Evolutionary conservation across 495 filamentous ascomycete species (phyloP).

Genomic region (Penicillium canariense): DNA sequence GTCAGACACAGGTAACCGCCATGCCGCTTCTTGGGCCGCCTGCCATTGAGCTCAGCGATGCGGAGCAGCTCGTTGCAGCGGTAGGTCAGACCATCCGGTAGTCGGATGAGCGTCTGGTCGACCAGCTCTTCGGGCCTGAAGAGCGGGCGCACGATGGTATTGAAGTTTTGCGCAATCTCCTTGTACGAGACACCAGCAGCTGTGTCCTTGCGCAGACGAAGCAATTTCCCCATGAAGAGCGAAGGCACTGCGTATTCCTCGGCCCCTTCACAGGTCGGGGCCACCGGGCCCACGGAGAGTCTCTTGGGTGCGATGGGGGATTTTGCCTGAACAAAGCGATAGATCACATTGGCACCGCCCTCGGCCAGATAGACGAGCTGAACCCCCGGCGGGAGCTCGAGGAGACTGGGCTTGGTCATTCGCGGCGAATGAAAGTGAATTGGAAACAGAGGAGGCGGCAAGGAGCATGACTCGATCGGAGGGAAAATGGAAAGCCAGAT

Average conservation of each 20-base stretch:
- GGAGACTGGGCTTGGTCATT: slow-evolving; percentile 40
- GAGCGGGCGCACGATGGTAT: slow-evolving; percentile 54
- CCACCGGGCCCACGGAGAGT: slow-evolving; percentile 1
- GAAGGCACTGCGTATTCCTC: slow-evolving; percentile 27
- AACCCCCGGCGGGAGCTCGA: slow-evolving; percentile 42
- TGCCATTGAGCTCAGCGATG: slow-evolving; percentile 28
- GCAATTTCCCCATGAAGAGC: slow-evolving; percentile 48
- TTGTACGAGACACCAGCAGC: slow-evolving; percentile 52
- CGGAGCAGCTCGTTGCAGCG: slow-evolving; percentile 53
- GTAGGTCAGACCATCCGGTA: slow-evolving; percentile 45
- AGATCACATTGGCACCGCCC: slow-evolving; percentile 72
- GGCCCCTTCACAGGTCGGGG: slow-evolving; percentile 1
- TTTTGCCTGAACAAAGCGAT: slow-evolving; percentile 47
- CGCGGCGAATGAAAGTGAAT: slow-evolving; percentile 12
- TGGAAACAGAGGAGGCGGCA: neutral
- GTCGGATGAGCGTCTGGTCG: slow-evolving; percentile 55
- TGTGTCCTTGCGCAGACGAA: slow-evolving; percentile 65
- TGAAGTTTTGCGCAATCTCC: slow-evolving; percentile 57
- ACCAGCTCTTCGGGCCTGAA: slow-evolving; percentile 59
- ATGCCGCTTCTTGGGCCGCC: slow-evolving; percentile 45
- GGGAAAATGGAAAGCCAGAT: neutral
- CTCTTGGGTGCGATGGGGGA: slow-evolving; percentile 14
- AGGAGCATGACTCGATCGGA: neutral
- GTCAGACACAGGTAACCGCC: slow-evolving; percentile 59
- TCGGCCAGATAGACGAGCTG: slow-evolving; percentile 57